phyloP scores from a whole-genome alignment of 495 filamentous ascomycete genomes.

The Evernia prunastri region DNA sequence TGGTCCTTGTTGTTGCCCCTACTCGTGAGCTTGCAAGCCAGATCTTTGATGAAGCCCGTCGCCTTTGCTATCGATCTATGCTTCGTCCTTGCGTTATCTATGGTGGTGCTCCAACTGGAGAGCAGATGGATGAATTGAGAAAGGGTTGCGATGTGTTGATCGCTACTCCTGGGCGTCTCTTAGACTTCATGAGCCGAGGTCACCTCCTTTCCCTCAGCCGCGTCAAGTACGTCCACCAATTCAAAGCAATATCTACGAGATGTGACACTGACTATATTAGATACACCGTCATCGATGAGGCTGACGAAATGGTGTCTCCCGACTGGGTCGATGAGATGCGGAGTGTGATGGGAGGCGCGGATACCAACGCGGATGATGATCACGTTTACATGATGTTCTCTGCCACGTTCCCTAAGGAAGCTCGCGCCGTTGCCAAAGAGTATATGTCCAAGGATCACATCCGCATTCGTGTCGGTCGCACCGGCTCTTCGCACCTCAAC shows the following conservation, averaged over 20 bases:
- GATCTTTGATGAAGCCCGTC: constrained; percentile 88
- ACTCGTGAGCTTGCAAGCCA: constrained; percentile 86
- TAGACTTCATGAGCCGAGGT: constrained; percentile 70
- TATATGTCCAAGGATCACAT: constrained; percentile 67
- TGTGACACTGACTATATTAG: constrained; percentile 32
- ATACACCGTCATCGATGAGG: constrained; percentile 87
- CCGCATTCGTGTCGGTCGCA: constrained; percentile 75
- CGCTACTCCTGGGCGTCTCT: constrained; percentile 77
- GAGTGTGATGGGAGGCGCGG: constrained; percentile 65
- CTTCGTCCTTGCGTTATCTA: constrained; percentile 88
- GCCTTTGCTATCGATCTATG: constrained; percentile 89
- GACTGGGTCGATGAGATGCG: constrained; percentile 70
- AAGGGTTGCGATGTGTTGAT: constrained; percentile 87
- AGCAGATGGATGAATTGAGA: constrained; percentile 64
- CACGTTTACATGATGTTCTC: constrained; percentile 89
- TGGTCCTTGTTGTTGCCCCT: constrained; percentile 80
- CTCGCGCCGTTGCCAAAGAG: constrained; percentile 66
- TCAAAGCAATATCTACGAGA: constrained; percentile 21
- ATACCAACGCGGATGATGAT: constrained; percentile 71
- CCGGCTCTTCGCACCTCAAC: constrained; percentile 70
- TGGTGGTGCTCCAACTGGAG: constrained; percentile 63
- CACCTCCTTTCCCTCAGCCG: constrained; percentile 64
- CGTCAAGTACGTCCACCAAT: constrained; percentile 50
- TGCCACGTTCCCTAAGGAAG: constrained; percentile 77
- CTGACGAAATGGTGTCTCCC: constrained; percentile 76